These are phyloP conservation scores for Fennellomyces sp. DNA, from an alignment of 371 early-diverging fungal species.

Conservation along the genomic window DNA sequence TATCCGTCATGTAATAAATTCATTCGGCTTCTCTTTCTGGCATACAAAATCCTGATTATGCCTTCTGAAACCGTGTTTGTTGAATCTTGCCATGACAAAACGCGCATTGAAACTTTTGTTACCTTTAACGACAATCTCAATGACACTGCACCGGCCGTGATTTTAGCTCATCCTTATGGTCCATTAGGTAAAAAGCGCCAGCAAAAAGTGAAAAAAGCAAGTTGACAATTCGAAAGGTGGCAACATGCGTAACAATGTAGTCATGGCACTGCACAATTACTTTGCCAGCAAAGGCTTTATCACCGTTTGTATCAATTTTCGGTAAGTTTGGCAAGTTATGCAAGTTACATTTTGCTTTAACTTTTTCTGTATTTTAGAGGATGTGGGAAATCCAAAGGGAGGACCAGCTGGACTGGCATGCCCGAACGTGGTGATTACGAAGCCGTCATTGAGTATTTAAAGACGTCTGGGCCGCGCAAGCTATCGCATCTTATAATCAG, in stretches of 20 bases:
- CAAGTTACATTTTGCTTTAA: background rate
- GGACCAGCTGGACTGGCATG: slow-evolving; percentile 62
- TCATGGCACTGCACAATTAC: slow-evolving; percentile 31
- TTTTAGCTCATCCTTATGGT: slow-evolving; percentile 53
- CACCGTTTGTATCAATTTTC: slow-evolving; percentile 51
- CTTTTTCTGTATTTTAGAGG: slow-evolving; percentile 32
- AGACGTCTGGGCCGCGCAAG: slow-evolving; percentile 6
- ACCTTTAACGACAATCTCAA: slow-evolving; percentile 7
- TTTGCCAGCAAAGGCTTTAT: slow-evolving; percentile 32
- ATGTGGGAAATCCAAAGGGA: slow-evolving; percentile 54
- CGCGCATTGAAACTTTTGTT: slow-evolving; percentile 19
- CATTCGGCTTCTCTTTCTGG: background rate
- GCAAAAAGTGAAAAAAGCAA: background rate
- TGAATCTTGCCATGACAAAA: slow-evolving; percentile 26
- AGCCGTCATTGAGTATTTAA: slow-evolving; percentile 43
- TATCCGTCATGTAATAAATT: background rate
- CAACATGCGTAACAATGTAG: slow-evolving; percentile 46
- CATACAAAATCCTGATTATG: slow-evolving; percentile 17
- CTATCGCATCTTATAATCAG: slow-evolving; percentile 18
- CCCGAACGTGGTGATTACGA: slow-evolving; percentile 59
- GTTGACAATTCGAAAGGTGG: slow-evolving; percentile 25
- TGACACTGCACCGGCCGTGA: slow-evolving; percentile 23
- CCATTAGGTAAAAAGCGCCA: slow-evolving; percentile 35
- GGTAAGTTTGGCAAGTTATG: slow-evolving; percentile 24
- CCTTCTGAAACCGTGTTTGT: slow-evolving; percentile 22